Evolutionary conservation across 345 rosid genomes (phyloP), one percentile per base, ranked within the genome.

Genomic region (Stellera chamaejasme): DNA sequence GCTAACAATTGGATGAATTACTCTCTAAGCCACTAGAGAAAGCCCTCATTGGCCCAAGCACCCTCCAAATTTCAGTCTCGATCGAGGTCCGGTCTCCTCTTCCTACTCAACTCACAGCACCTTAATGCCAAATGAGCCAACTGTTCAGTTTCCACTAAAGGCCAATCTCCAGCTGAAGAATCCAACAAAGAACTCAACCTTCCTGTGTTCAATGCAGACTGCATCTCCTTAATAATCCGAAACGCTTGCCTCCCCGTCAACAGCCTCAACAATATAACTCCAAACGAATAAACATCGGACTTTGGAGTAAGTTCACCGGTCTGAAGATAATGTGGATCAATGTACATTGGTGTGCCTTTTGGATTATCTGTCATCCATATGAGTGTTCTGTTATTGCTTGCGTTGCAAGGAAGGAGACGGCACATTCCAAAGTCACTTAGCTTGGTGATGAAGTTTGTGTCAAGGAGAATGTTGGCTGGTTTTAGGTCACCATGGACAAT

Each of bases 121-220:
- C 95, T 74, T 68, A 89, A 62, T 43, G 89, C 95, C 69, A 85
- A 61, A 66, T 70, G 75, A 59, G 91, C 72, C 71, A 89, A 66
- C 74, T 80, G 91, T 76, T 84, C 82, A 6, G 91, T 91, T 68
- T 76, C 83, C 64, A 80, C 77, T 75, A 79, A 79, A 0, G 97
- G 95, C 97, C 95, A 89, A 66, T 89, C 91, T 54, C 97, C 97
- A 4, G 97, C 91, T 60, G 80, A 72, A 62, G 91, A 94, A 56
- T 89, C 97, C 75, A 89, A 68, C 28, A 83, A 71, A 55, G 36
- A 48, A 66, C 69, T 77, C 68, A 89, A 65, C 11, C 72, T 68
- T 65, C 85, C 87, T 39, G 57, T 73, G 41, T 81, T 82, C 9
- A 88, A 52, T 10, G 90, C 95, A 55, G 65, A 70, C 59, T 78